These are phyloP conservation scores for Fusarium sp. DNA, from an alignment of 2,329 filamentous ascomycete species.

Conservation along the genomic window DNA sequence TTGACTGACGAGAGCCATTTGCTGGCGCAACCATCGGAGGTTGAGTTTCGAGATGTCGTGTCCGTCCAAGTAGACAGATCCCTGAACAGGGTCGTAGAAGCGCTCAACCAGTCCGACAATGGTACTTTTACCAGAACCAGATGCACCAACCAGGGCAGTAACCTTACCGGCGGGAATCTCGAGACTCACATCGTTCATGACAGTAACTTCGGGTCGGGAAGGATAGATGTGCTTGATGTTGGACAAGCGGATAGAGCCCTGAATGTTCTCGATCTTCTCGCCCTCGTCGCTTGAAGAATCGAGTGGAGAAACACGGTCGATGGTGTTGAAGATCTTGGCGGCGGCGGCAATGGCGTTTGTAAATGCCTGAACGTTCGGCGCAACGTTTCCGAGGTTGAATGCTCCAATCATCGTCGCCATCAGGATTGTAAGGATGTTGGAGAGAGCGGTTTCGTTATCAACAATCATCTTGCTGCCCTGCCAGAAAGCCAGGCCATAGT, in stretches of 20 bases:
- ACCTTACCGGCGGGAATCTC: slow-evolving; percentile 88
- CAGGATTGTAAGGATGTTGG: slow-evolving; percentile 83
- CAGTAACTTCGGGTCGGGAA: slow-evolving; percentile 86
- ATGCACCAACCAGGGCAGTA: slow-evolving; percentile 92
- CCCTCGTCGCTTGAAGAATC: slow-evolving; percentile 79
- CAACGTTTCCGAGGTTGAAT: slow-evolving; percentile 88
- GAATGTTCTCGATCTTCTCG: slow-evolving; percentile 75
- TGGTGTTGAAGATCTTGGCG: slow-evolving; percentile 92
- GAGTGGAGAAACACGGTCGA: slow-evolving; percentile 86
- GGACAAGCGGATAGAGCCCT: slow-evolving; percentile 83
- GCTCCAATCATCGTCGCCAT: slow-evolving; percentile 94
- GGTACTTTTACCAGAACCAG: slow-evolving; percentile 93
- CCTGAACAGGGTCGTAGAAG: slow-evolving; percentile 90
- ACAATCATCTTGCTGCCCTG: slow-evolving; percentile 82
- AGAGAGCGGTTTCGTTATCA: slow-evolving; percentile 71
- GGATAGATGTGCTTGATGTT: slow-evolving; percentile 94
- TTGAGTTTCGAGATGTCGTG: slow-evolving; percentile 85
- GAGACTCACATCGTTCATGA: slow-evolving; percentile 86
- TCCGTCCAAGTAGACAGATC: slow-evolving; percentile 82
- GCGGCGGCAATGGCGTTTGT: slow-evolving; percentile 85
- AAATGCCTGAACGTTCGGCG: slow-evolving; percentile 88
- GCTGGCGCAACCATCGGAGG: slow-evolving; percentile 88
- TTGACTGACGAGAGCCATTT: slow-evolving; percentile 92
- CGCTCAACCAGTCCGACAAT: slow-evolving; percentile 93
- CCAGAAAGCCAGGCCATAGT: slow-evolving; percentile 91